These are phyloP conservation scores for Boletus sp. DNA, from an alignment of 768 basidiomycete genomes.

Conservation along the genomic window DNA sequence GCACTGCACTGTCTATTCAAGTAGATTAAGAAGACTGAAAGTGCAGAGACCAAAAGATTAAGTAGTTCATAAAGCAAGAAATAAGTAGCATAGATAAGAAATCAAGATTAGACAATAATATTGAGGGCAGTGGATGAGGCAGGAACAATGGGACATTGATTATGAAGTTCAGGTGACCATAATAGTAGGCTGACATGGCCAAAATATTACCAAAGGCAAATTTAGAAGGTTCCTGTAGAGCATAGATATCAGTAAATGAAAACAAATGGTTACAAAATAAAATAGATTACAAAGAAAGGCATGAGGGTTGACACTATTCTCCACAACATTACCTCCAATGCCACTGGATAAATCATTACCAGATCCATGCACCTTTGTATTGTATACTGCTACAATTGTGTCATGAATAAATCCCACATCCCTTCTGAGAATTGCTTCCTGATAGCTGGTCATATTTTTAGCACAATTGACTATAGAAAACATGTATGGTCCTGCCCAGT, in stretches of 20 bases:
- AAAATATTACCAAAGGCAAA: too few relatives aligned
- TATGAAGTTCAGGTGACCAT: too few relatives aligned
- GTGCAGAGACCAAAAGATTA: too few relatives aligned
- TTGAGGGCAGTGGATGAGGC: too few relatives aligned
- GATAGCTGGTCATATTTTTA: not conserved
- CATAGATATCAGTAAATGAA: not conserved
- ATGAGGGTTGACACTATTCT: not conserved
- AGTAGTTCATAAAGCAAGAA: not conserved
- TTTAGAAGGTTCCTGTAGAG: not conserved
- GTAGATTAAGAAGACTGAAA: too few relatives aligned
- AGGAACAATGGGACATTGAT: too few relatives aligned
- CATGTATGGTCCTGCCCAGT: not conserved
- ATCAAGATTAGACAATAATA: too few relatives aligned
- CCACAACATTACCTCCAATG: not conserved
- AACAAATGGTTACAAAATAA: not conserved
- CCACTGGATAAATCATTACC: not conserved
- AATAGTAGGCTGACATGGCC: too few relatives aligned
- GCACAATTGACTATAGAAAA: not conserved
- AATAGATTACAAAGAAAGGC: not conserved
- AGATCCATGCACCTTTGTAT: not conserved
- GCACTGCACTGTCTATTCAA: too few relatives aligned
- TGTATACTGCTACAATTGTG: not conserved
- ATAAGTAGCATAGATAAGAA: too few relatives aligned
- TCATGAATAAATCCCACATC: not conserved
- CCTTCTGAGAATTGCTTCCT: not conserved